Percentiles rank a stretch among this genome's conserved stretches.
phyloP scores from a whole-genome alignment of 148 eudicot species.

The Mesembryanthemum crystallinum region DNA sequence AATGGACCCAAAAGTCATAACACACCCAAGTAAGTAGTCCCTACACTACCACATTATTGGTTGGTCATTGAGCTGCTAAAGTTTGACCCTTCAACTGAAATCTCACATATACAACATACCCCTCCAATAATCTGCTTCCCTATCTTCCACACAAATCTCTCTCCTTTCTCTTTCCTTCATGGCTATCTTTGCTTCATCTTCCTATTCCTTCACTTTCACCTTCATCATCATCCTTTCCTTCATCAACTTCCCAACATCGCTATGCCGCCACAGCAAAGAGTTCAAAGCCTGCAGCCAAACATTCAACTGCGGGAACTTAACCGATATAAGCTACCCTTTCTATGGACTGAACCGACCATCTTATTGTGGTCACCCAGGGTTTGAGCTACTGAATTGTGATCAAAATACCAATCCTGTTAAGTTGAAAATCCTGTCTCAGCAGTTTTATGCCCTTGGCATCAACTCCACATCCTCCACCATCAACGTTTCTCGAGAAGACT shows the following conservation, averaged over 20 bases:
- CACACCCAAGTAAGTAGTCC: no score
- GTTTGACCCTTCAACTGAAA: not conserved
- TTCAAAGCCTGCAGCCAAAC: not conserved
- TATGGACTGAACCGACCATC: not conserved
- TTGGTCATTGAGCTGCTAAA: no score
- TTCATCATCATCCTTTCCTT: not conserved
- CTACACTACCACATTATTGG: slow-evolving; percentile 6
- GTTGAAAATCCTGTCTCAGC: not conserved
- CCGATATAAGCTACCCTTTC: slow-evolving; percentile 2
- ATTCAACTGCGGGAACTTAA: not conserved
- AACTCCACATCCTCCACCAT: not conserved
- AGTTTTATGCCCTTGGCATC: not conserved
- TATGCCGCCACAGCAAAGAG: slow-evolving; percentile 1
- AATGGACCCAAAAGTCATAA: no score
- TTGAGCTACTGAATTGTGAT: not conserved
- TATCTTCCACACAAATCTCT: not conserved
- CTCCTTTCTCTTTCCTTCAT: not conserved
- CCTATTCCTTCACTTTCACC: not conserved
- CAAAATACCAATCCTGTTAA: not conserved
- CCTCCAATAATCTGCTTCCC: not conserved
- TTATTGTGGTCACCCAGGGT: not conserved
- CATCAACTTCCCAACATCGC: not conserved
- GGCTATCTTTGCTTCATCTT: not conserved
- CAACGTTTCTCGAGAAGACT: not conserved
- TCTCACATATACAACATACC: not conserved